Evolutionary conservation across 1,284 basidiomycete species (phyloP), one percentile per base, ranked within the genome.

Genomic region (Cerioporus squamosus): DNA sequence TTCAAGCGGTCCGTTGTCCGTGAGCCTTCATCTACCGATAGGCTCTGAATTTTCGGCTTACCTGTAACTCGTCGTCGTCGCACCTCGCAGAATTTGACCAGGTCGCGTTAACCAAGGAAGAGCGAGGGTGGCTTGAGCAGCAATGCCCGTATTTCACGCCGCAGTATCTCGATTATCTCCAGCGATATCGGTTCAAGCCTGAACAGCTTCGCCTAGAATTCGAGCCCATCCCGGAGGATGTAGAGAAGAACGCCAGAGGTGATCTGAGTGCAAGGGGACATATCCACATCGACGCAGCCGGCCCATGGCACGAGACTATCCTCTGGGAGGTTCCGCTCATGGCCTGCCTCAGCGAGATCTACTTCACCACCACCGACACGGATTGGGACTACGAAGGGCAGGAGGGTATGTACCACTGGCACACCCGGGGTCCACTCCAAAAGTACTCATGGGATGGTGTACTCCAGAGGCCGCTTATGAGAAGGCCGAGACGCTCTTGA

Each of bases 311-410:
- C 1, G 94, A 98, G 63, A 87, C 93, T 7, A 98, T 99, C 59
- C 77, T 98, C 18, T 99, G 97, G 87, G 97, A 99, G 75, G 95
- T 98, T 0, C 95, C 94, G 2, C 79, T 98, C 46, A 95, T 98
- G 93, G 88, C 94, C 9, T 90, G 89, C 65, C 78, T 95, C 47
- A 93, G 93, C 74, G 87, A 94, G 76, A 83, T 83, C 24, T 91
- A 90, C 74, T 94, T 92, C 70, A 75, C 70, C 20, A 79, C 82
- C 14, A 87, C 88, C 20, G 87, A 88, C 66, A 90, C 79, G 0
- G 87, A 94, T 66, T 99, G 97, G 97, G 83, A 77, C 55, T 86
- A 94, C 61, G 85, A 91, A 9, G 87, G 87, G 0, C 94, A 97
- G 75, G 80, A 84, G 74, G 90, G 91, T 89, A 26, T 22, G 20